Evolutionary conservation across 768 basidiomycete species (phyloP).

Genomic region (Amanita molliuscula): DNA sequence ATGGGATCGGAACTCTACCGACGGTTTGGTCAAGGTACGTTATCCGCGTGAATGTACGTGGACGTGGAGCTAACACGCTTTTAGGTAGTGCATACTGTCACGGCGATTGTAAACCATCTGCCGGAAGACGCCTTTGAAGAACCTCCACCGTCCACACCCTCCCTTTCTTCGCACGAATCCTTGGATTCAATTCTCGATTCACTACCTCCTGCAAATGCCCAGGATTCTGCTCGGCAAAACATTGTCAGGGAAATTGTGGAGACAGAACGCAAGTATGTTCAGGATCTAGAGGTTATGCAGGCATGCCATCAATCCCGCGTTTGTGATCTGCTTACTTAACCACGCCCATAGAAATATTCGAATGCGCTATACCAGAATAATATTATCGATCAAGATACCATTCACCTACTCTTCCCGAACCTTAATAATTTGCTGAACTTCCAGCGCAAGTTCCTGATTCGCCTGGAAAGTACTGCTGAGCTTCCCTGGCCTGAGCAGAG

Average conservation of each 20-base stretch:
- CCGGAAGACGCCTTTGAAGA: constrained; percentile 61
- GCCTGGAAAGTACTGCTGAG: constrained; percentile 78
- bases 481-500: constrained; percentile 74
- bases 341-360: constrained; percentile 67
- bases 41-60: not conserved
- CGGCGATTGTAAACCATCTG: constrained; percentile 70
- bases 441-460: constrained; percentile 88
- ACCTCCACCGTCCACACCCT: constrained; percentile 46
- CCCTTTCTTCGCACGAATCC: constrained; percentile 45
- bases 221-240: constrained; percentile 62
- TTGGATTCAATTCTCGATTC: constrained; percentile 46
- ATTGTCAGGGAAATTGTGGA: constrained; percentile 85
- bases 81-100: constrained; percentile 86
- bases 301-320: constrained; percentile 31
- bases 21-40: constrained; percentile 88
- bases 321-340: constrained; percentile 10
- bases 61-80: constrained; percentile 7
- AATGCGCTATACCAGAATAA: constrained; percentile 73
- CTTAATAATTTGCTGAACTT: constrained; percentile 94
- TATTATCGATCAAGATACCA: constrained; percentile 88
- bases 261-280: constrained; percentile 94
- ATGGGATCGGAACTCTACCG: constrained; percentile 83
- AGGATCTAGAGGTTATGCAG: constrained; percentile 95
- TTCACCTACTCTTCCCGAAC: constrained; percentile 91
- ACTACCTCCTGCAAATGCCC: constrained; percentile 38